Conservation (phyloP, 2,329 filamentous ascomycete genomes). For the Aspergillus awamori region DNA sequence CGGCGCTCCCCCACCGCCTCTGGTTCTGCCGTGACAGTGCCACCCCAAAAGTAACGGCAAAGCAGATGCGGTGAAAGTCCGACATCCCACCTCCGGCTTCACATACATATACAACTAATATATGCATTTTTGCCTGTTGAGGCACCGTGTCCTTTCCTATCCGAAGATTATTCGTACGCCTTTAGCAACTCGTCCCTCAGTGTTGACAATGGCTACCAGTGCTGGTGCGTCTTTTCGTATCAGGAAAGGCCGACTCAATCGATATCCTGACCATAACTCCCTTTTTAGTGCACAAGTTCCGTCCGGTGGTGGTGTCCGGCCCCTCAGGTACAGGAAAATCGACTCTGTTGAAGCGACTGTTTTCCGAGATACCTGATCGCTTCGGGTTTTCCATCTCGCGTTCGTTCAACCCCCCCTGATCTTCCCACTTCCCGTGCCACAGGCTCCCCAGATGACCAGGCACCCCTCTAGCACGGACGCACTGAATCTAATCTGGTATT, state of each 20-base stretch:
- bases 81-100: slow-evolving; percentile 8
- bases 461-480: too few relatives aligned
- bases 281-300: slow-evolving; percentile 33
- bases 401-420: slow-evolving; percentile 22
- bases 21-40: slow-evolving; percentile 22
- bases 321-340: slow-evolving; percentile 48
- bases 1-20: slow-evolving; percentile 20
- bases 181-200: slow-evolving; percentile 3
- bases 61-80: not conserved
- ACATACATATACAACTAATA: slow-evolving; percentile 3
- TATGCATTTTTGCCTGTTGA: slow-evolving; percentile 23
- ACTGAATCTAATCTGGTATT: not conserved
- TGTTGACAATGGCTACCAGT: slow-evolving; percentile 29
- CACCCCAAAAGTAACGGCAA: not conserved
- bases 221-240: slow-evolving; percentile 24
- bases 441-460: not conserved
- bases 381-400: slow-evolving; percentile 49
- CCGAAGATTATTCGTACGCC: slow-evolving; percentile 7
- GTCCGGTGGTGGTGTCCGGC: slow-evolving; percentile 47
- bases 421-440: slow-evolving; percentile 6
- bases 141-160: not conserved
- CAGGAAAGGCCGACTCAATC: not conserved
- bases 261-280: not conserved
- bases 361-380: slow-evolving; percentile 45
- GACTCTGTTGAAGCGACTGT: slow-evolving; percentile 47